Base-by-base conservation (phyloP, 306 rosid species). In the Astragalus glycyphyllos region DNA sequence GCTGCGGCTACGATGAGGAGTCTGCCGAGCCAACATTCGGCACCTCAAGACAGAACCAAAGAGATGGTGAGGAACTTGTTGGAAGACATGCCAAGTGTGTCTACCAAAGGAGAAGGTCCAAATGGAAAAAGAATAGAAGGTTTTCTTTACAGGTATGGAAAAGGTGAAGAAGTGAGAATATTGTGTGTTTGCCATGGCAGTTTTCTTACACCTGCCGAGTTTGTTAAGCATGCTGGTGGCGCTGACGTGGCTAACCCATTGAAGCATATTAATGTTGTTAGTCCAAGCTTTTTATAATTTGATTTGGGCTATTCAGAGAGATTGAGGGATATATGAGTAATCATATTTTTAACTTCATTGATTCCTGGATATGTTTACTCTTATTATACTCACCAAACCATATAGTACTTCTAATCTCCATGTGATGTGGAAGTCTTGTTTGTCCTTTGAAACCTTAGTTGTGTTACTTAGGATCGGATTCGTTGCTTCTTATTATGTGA, bases 191-290 rank as follows among this genome's bases (percentile, higher is more conserved):
- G 97, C 45, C 97, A 91, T 47, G 97, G 97, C 17, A 80, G 67
- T 76, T 91, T 86, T 59, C 84, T 86, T 3, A 75, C 92, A 0
- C 96, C 96, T 0, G 90, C 96, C 0, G 97, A 91, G 77, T 91
- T 91, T 58, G 88, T 91, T 4, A 85, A 85, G 80, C 97, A 91
- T 17, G 97, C 87, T 1, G 97, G 97, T 11, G 96, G 96, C 0
- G 73, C 72, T 10, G 96, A 88, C 0, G 92, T 85, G 4, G 61
- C 64, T 3, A 80, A 86, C 65, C 97, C 97, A 0, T 63, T 88
- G 45, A 85, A 86, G 76, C 90, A 91, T 64, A 91, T 91, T 71
- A n/a, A n/a, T n/a, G 84, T 86, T 29, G 97, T 91, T 37, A 85
- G 37, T 68, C 84, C 88, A 9, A 48, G 73, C 65, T 47, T 75